Conservation (phyloP, 192 early-diverging fungal species). For the Coemansia sp. region DNA sequence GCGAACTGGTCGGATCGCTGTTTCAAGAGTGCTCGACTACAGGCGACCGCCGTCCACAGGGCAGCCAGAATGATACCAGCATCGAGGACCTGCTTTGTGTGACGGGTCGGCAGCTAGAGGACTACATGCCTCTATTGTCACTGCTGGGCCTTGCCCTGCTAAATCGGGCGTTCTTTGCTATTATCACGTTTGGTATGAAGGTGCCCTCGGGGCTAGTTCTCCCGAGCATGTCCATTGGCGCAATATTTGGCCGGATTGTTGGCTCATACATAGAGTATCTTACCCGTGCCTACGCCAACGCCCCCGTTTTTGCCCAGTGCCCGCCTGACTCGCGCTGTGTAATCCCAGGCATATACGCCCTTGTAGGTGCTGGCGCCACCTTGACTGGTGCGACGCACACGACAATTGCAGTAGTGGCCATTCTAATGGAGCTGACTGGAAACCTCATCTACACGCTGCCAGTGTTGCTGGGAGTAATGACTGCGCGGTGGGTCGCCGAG, state of each 20-base stretch:
- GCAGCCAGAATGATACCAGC: slow-evolving; percentile 45
- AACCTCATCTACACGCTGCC: slow-evolving; percentile 71
- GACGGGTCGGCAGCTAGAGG: slow-evolving; percentile 40
- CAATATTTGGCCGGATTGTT: slow-evolving; percentile 49
- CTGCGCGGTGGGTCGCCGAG: slow-evolving; percentile 75
- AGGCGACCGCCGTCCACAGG: slow-evolving; percentile 4
- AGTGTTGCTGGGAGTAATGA: slow-evolving; percentile 57
- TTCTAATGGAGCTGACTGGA: slow-evolving; percentile 81
- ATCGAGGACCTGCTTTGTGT: slow-evolving; percentile 66
- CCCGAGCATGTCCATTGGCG: slow-evolving; percentile 59
- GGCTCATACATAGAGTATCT: slow-evolving; percentile 52
- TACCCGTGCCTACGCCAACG: slow-evolving; percentile 31
- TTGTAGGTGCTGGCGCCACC: slow-evolving; percentile 57
- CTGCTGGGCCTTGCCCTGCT: slow-evolving; percentile 52
- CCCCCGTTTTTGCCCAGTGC: slow-evolving; percentile 52
- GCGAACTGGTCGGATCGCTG: slow-evolving; percentile 82
- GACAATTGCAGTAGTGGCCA: slow-evolving; percentile 62
- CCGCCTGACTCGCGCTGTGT: slow-evolving; percentile 56
- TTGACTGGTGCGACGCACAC: slow-evolving; percentile 61
- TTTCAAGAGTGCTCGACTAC: slow-evolving; percentile 81
- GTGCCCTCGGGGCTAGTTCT: slow-evolving; percentile 58
- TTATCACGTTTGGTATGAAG: slow-evolving; percentile 55
- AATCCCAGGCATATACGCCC: slow-evolving; percentile 69
- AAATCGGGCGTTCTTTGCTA: slow-evolving; percentile 51
- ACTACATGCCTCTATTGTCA: slow-evolving; percentile 40